Evolutionary conservation across 768 basidiomycete species (phyloP).

Genomic region (Amanita brunnescens): DNA sequence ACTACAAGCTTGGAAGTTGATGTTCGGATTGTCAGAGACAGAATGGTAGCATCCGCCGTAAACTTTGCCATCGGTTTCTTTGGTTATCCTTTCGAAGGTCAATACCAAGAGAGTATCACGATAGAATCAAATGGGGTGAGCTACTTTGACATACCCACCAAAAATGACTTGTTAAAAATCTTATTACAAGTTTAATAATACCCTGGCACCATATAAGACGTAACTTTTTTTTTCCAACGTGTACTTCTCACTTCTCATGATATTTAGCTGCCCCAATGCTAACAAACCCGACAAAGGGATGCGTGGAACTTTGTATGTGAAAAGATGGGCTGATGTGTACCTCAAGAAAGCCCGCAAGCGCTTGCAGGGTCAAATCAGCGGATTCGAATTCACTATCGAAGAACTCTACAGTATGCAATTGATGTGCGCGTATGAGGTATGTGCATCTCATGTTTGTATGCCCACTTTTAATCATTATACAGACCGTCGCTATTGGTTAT

Average conservation of each 20-base stretch:
- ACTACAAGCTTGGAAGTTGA: not conserved
- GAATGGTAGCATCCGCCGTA: constrained; percentile 57
- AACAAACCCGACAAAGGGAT: constrained; percentile 33
- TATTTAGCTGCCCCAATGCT: constrained; percentile 56
- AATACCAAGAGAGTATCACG: constrained; percentile 72
- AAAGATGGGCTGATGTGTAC: constrained; percentile 65
- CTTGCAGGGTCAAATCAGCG: constrained; percentile 48
- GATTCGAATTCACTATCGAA: constrained; percentile 53
- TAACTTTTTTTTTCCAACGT: constrained; percentile 20
- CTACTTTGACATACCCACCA: constrained; percentile 7
- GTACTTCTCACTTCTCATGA: not conserved
- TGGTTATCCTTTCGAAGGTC: constrained; percentile 59
- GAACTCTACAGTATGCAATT: constrained; percentile 76
- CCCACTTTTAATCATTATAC: constrained; percentile 1
- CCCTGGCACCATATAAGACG: constrained; percentile 79
- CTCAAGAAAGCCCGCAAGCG: constrained; percentile 56
- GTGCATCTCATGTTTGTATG: constrained; percentile 9
- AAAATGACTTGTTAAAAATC: constrained; percentile 1
- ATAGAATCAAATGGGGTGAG: constrained; percentile 53
- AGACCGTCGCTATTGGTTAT: constrained; percentile 89
- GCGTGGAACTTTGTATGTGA: constrained; percentile 49
- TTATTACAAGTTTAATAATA: constrained; percentile 60
- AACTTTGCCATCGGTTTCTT: constrained; percentile 74
- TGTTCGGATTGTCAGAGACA: constrained; percentile 39
- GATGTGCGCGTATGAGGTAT: constrained; percentile 78